A percentile compares a stretch with the other conserved stretches of the same genome.
Evolutionary conservation across 306 rosid species (phyloP).

Genomic region (Morella rubra): DNA sequence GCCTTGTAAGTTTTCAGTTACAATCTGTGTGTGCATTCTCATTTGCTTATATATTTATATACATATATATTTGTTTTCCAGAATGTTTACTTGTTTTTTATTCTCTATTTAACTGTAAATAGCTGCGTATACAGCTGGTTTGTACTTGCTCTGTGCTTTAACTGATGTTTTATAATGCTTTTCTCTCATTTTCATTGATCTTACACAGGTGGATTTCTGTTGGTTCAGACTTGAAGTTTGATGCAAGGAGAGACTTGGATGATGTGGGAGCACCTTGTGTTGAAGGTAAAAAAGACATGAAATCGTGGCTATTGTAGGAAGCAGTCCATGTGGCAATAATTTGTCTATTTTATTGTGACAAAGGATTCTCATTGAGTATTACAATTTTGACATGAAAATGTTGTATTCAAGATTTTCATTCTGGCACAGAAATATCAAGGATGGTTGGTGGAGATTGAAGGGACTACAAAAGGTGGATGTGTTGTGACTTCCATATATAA

Average conservation of each 20-base stretch:
- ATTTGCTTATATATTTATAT: not conserved
- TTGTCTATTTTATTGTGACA: not conserved
- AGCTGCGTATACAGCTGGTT: not conserved
- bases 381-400: not conserved
- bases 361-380: not conserved
- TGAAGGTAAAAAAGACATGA: slow-evolving; percentile 46
- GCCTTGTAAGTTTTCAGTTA: slow-evolving; percentile 69
- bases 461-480: not conserved
- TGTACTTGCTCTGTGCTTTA: slow-evolving; percentile 7
- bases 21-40: slow-evolving; percentile 17
- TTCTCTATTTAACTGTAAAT: not conserved
- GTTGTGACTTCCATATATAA: not conserved
- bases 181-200: slow-evolving; percentile 37
- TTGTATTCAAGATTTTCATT: not conserved
- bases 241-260: slow-evolving; percentile 96
- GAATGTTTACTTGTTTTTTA: slow-evolving; percentile 10
- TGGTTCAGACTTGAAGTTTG: slow-evolving; percentile 99
- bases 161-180: slow-evolving; percentile 36
- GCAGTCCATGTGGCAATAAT: not conserved
- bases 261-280: slow-evolving; percentile 78
- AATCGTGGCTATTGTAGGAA: slow-evolving; percentile 13
- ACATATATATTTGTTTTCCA: slow-evolving; percentile 6
- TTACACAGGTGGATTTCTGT: slow-evolving; percentile 96
- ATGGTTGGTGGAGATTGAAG: not conserved
- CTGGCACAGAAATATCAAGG: not conserved